Evolutionary conservation across 352 stramenopile genomes (phyloP), one percentile per base, ranked within the genome.

Genomic region (Phytophthora palmivora): DNA sequence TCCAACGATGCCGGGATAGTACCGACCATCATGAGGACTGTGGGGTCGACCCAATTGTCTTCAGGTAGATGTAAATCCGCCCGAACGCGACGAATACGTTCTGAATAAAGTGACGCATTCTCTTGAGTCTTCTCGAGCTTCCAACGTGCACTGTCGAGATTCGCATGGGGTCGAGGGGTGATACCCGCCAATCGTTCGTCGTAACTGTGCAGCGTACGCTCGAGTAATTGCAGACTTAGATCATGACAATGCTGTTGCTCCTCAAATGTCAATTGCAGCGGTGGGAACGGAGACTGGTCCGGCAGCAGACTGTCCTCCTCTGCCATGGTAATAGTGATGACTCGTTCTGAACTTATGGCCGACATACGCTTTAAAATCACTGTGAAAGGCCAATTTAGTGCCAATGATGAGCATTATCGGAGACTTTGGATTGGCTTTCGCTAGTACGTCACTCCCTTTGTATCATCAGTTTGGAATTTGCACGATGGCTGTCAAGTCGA

Each of bases 1-100:
- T 89, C 73, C 19, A 91, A 38, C n/a, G 68, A 46, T 4, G 68
- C 64, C 22, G 48, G 68, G 34, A 85, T 82, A 6, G 59, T 80
- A 5, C 78, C 76, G 30, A 74, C 70, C 50, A 76, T 72, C 30
- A 83, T 67, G 21, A 87, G 51, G 15, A 72, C 59, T 1, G 54
- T 59, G 6, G 70, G 70, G 21, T 76, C 61, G 4, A 55, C 36
- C 70, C 65, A 78, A 37, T 52, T 58, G 33, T 72, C 65, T n/a
- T 71, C 63, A 2, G 68, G 68, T 4, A 77, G 38, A 47, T 74
- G 48, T 0, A 77, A 50, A 34, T 77, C 68, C 8, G 36, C 63
- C 11, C 63, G 58, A 24, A 71, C 39, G 19, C 39, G 63, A 14
- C 58, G 63, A 37, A 74, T 66, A 3, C 67, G 66, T 19, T 79